Evolutionary conservation across 371 early-diverging fungal genomes (phyloP).

Genomic region (Syncephalastrum sp.): DNA sequence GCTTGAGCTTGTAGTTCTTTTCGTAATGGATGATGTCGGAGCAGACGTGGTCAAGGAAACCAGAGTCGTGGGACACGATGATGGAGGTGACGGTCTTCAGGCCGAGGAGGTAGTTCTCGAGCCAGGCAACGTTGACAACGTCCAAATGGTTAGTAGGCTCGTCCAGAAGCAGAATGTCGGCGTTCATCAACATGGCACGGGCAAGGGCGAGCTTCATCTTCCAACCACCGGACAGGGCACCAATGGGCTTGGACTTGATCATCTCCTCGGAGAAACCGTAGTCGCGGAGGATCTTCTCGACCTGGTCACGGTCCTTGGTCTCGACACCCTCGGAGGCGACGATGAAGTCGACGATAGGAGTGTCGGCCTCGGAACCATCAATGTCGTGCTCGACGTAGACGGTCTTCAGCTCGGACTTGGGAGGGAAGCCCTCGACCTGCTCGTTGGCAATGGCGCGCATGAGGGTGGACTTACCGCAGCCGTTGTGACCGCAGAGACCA

Average conservation of each 20-base stretch:
- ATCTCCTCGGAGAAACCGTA: conserved; percentile 74
- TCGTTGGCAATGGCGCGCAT: conserved; percentile 79
- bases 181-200: conserved; percentile 78
- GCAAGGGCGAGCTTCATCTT: conserved; percentile 88
- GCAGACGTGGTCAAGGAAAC: conserved; percentile 83
- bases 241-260: conserved; percentile 60
- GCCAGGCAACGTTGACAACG: conserved; percentile 76
- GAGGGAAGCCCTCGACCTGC: conserved; percentile 78
- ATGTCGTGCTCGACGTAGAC: conserved; percentile 77
- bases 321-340: conserved; percentile 54
- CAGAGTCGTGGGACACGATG: conserved; percentile 88
- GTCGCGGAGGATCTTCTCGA: conserved; percentile 55
- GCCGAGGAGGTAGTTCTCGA: conserved; percentile 74
- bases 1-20: conserved; percentile 69
- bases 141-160: conserved; percentile 95
- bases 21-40: conserved; percentile 82
- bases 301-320: conserved; percentile 48
- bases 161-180: conserved; percentile 84
- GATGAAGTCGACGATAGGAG: conserved; percentile 68
- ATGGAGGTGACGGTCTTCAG: conserved; percentile 73
- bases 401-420: conserved; percentile 65
- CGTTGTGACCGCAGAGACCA: conserved; percentile 83
- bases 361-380: conserved; percentile 71
- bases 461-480: conserved; percentile 88
- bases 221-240: conserved; percentile 86